Evolutionary conservation across 176 grass and related monocot species (phyloP).

Genomic region (Oryza glaberrima): DNA sequence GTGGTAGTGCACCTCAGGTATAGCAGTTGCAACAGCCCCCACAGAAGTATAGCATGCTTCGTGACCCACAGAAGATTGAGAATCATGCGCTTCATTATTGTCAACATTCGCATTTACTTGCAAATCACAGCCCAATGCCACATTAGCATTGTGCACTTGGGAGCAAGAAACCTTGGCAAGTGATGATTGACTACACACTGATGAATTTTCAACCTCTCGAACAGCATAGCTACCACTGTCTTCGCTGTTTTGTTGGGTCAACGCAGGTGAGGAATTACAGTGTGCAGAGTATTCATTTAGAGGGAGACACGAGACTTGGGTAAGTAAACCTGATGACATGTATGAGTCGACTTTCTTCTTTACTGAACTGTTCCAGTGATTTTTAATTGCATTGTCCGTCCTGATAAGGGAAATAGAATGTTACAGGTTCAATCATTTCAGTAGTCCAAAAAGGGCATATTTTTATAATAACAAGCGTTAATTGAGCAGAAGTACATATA

Average conservation of each 20-base stretch:
- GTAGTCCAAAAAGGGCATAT: conserved; percentile 27
- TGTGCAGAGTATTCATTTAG: conserved; percentile 56
- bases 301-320: conserved; percentile 59
- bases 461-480: background rate
- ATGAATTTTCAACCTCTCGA: conserved; percentile 57
- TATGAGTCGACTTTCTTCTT: conserved; percentile 97
- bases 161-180: conserved; percentile 43
- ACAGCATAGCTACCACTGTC: conserved; percentile 45
- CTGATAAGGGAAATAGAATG: conserved; percentile 55
- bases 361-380: conserved; percentile 99
- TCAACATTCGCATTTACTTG: conserved; percentile 33
- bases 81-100: conserved; percentile 38
- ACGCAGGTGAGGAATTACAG: conserved; percentile 44
- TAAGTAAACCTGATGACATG: conserved; percentile 72
- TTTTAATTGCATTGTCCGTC: conserved; percentile 99
- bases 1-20: conserved; percentile 48
- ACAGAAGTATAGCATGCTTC: conserved; percentile 49
- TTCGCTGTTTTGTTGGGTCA: conserved; percentile 49
- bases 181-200: conserved; percentile 57
- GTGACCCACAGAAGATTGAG: conserved; percentile 42
- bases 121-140: conserved; percentile 37
- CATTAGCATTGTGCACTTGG: conserved; percentile 46
- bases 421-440: conserved; percentile 22
- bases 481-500: background rate
- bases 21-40: conserved; percentile 32